Evolutionary conservation across 139 green algal species (phyloP), one percentile per base, ranked within the genome.

Genomic region (Closterium sp.): DNA sequence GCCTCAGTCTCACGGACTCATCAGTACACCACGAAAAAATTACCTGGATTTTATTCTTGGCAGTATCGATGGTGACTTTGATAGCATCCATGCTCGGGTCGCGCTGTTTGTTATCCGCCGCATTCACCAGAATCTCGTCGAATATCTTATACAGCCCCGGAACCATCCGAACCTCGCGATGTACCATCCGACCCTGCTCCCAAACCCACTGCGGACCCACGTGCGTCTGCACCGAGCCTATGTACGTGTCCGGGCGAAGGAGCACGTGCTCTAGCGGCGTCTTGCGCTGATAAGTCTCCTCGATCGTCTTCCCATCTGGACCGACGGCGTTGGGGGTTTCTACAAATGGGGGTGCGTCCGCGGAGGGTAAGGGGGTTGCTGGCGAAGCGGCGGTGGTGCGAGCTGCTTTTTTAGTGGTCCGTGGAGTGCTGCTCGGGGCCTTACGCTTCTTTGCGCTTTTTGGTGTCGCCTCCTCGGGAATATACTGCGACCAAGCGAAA

Each of bases 101-200:
- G 0, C 98, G 94, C 3, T 99, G 97, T 92, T 99, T 99, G 96
- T 99, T 99, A 96, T 99, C 98, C 1, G 97, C 97, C 2, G 98
- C 98, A 92, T 99, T 99, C 28, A 99, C 98, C 31, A 99, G 92
- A 89, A 99, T 99, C 96, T 99, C 98, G 92, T 99, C 98, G 94
- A 99, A 99, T 88, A 99, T 99, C 94, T 99, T 99, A 96, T 99
- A 99, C 24, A 99, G 95, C 19, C 97, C 98, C 17, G 98, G 98
- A 5, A 97, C 97, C 38, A 96, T 98, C 7, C 90, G 94, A 62
- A 99, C 92, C 27, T 94, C 89, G 27, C 94, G 95, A 22, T 95
- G 91, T 28, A 96, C 95, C 92, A 99, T 70, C 38, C 96, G 94
- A 9, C 96, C 88, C 11, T 84, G 50, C 79, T 99, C 97, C 86